Evolutionary conservation across 202 grass and related monocot genomes (phyloP).

Genomic region (Panicum hallii): DNA sequence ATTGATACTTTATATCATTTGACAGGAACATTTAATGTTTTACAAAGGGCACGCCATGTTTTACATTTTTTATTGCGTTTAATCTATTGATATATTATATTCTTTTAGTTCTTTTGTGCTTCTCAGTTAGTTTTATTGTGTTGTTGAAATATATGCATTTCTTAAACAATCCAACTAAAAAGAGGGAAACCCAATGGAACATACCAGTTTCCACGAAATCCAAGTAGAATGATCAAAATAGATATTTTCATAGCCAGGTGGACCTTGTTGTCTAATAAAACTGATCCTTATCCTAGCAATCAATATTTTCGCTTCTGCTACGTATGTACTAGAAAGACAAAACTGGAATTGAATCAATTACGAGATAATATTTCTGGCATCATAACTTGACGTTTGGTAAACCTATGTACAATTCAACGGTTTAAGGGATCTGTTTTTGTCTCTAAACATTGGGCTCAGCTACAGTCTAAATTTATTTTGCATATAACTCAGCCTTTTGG

Average conservation of each 20-base stretch:
- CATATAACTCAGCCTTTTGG: background rate
- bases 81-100: background rate
- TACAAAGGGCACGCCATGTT: background rate
- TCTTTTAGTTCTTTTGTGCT: background rate
- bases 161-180: conserved; percentile 4
- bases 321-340: conserved; percentile 10
- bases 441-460: background rate
- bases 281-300: background rate
- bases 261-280: background rate
- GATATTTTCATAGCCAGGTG: background rate
- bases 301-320: background rate
- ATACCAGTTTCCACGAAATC: conserved; percentile 4
- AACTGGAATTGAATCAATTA: background rate
- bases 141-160: background rate
- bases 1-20: conserved; percentile 3
- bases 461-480: background rate
- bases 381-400: background rate
- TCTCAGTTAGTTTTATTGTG: background rate
- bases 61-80: background rate
- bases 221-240: background rate
- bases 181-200: background rate
- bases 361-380: background rate
- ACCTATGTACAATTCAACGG: background rate
- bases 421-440: conserved; percentile 31
- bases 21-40: background rate